Evolutionary conservation across 176 grass and related monocot genomes (phyloP).

Genomic region (Eragrostis nindensis): DNA sequence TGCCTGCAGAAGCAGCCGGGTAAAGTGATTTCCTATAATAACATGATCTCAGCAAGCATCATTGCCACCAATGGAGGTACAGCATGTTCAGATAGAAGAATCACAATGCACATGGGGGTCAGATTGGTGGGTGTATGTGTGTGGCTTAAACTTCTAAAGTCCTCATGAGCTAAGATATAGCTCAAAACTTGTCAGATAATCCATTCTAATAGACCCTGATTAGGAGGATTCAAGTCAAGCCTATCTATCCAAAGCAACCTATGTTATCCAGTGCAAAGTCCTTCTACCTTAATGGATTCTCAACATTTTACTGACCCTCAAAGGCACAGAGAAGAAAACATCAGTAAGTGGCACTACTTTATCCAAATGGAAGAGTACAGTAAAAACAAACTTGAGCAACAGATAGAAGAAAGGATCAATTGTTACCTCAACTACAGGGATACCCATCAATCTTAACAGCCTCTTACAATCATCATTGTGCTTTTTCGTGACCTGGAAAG

Average conservation of each 20-base stretch:
- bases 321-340: slow-evolving; percentile 17
- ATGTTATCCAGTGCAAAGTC: not conserved
- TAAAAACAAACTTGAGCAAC: slow-evolving; percentile 16
- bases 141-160: not conserved
- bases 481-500: slow-evolving; percentile 58
- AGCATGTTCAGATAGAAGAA: slow-evolving; percentile 15
- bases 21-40: slow-evolving; percentile 28
- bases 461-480: slow-evolving; percentile 90
- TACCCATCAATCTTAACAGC: slow-evolving; percentile 79
- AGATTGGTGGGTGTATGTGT: not conserved
- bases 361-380: not conserved
- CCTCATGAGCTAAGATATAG: not conserved
- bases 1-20: slow-evolving; percentile 59
- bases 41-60: slow-evolving; percentile 6
- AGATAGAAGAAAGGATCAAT: slow-evolving; percentile 6
- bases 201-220: not conserved
- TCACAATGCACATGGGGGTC: too few species aligned
- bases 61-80: slow-evolving; percentile 19
- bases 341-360: slow-evolving; percentile 13
- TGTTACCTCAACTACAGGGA: slow-evolving; percentile 79
- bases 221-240: not conserved
- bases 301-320: slow-evolving; percentile 9
- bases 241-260: not conserved
- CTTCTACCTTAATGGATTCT: not conserved
- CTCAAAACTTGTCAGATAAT: slow-evolving; percentile 24